Evolutionary conservation across 2,329 filamentous ascomycete genomes (phyloP).

Genomic region (Lasiodiplodia sp.): DNA sequence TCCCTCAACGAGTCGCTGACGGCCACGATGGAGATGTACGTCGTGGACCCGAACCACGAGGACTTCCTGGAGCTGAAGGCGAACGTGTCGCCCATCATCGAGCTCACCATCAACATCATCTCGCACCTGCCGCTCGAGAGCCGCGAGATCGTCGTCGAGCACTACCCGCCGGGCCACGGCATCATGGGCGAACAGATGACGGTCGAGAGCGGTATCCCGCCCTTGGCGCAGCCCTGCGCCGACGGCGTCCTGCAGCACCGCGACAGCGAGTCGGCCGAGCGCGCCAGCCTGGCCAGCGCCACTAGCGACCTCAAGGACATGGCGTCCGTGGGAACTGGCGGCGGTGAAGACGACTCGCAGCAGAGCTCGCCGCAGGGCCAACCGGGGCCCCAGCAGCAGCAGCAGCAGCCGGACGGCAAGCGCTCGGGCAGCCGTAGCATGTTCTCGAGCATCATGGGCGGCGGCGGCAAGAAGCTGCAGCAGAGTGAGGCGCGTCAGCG

Average conservation of each 20-base stretch:
- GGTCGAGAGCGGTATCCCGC: conserved; percentile 67
- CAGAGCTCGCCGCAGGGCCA: conserved; percentile 30
- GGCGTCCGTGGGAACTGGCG: neutral
- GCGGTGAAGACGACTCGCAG: conserved; percentile 15
- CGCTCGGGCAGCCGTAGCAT: conserved; percentile 42
- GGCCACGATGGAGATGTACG: conserved; percentile 73
- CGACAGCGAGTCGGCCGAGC: conserved; percentile 14
- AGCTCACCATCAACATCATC: conserved; percentile 85
- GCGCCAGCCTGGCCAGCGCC: conserved; percentile 18
- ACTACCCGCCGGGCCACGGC: conserved; percentile 78
- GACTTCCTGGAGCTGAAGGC: conserved; percentile 72
- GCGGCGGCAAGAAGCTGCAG: conserved; percentile 27
- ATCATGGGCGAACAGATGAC: conserved; percentile 83
- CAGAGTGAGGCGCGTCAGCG: neutral
- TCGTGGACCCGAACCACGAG: conserved; percentile 77
- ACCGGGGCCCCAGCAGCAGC: neutral
- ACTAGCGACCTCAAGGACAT: conserved; percentile 7
- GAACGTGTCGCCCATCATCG: conserved; percentile 89
- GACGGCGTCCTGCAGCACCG: conserved; percentile 33
- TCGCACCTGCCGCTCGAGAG: conserved; percentile 89
- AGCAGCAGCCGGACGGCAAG: conserved; percentile 32
- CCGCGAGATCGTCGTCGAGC: conserved; percentile 86
- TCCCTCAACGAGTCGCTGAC: conserved; percentile 73
- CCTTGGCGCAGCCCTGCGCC: conserved; percentile 52
- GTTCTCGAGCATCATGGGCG: conserved; percentile 52